A percentile compares a stretch with the other conserved stretches of the same genome.
These are phyloP conservation scores for Carex parvula DNA, from an alignment of 176 grass and related monocot species.

Conservation along the genomic window DNA sequence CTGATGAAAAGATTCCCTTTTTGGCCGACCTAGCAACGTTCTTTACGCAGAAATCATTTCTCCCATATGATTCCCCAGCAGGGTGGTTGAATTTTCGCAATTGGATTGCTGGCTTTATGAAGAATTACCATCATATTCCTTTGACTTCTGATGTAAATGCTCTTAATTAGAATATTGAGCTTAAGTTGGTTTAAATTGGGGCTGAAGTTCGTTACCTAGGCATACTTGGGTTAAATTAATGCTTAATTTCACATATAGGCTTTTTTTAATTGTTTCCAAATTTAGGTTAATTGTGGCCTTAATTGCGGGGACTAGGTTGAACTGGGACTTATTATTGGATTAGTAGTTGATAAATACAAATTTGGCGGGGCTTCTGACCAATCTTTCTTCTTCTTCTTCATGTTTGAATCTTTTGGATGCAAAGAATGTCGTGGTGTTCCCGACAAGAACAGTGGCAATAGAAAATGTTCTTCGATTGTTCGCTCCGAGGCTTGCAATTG, in stretches of 20 bases:
- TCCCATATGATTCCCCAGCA: conserved; percentile 85
- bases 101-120: conserved; percentile 95
- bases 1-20: conserved; percentile 98
- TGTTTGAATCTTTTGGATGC: conserved; percentile 33
- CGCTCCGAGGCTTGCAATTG: conserved; percentile 81
- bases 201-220: not conserved
- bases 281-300: conserved; percentile 7
- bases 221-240: not conserved
- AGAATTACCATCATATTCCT: conserved; percentile 94
- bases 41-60: conserved; percentile 70
- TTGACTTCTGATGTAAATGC: conserved; percentile 72
- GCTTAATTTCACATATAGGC: not conserved
- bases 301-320: not conserved
- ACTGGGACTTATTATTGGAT: not conserved
- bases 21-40: conserved; percentile 83
- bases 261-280: not conserved
- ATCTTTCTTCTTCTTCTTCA: conserved; percentile 15
- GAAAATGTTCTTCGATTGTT: conserved; percentile 86
- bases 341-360: conserved; percentile 1
- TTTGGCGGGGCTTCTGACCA: conserved; percentile 20
- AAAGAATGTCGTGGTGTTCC: conserved; percentile 92
- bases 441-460: conserved; percentile 86
- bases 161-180: not conserved
- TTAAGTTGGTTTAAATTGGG: conserved; percentile 6
- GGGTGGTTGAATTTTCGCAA: conserved; percentile 76